A percentile compares a stretch with the other conserved stretches of the same genome.
These are phyloP conservation scores for Paraurostyla sp. DNA, from an alignment of 73 alveolate species.

Conservation along the genomic window DNA sequence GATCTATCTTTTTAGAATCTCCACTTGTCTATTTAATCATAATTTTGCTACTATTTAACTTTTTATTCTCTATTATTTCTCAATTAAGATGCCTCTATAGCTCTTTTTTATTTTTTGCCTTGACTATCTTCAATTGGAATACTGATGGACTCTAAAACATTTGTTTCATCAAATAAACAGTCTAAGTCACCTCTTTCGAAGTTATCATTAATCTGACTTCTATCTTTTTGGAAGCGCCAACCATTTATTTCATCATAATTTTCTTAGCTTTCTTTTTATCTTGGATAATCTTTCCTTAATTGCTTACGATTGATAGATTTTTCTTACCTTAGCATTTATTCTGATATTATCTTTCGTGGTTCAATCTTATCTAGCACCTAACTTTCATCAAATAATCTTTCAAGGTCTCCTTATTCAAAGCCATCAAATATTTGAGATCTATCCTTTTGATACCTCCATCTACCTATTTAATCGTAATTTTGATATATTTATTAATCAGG, in stretches of 20 bases:
- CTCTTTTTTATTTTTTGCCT: no score
- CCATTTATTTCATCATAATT: background rate
- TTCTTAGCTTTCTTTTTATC: background rate
- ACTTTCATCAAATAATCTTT: background rate
- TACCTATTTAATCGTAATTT: background rate
- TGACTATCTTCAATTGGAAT: background rate
- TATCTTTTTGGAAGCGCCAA: slow-evolving; percentile 27
- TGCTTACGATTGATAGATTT: no score
- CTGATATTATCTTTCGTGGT: no score
- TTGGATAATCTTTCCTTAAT: no score
- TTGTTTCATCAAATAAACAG: background rate
- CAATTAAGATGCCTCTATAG: no score
- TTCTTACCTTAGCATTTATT: no score
- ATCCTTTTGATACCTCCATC: slow-evolving; percentile 1
- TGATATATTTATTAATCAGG: background rate
- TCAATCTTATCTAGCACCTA: background rate
- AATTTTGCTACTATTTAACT: no score
- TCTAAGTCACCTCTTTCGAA: background rate
- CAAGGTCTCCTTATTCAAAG: slow-evolving; percentile 1
- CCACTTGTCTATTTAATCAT: background rate
- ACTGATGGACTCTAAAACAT: background rate
- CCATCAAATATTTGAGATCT: slow-evolving; percentile 8
- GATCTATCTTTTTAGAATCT: background rate
- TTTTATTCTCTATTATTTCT: no score
- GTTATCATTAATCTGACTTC: background rate